Percentiles rank a stretch among this genome's conserved stretches.
These are phyloP conservation scores for Mycena vulgaris DNA, from an alignment of 768 basidiomycete species.

Conservation along the genomic window DNA sequence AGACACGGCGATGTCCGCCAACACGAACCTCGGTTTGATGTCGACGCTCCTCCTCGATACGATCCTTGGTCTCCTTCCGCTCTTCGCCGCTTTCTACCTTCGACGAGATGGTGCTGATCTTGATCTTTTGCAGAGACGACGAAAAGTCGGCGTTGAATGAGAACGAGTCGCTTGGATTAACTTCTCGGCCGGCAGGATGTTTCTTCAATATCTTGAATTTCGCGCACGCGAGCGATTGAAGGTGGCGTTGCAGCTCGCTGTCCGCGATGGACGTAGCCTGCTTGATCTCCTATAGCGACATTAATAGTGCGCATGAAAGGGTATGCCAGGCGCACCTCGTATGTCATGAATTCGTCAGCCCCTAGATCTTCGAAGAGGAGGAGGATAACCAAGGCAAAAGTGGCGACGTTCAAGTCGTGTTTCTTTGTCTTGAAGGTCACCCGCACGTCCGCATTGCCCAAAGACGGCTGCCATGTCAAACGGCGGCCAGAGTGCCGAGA, in stretches of 20 bases:
- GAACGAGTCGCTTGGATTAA: slow-evolving; percentile 83
- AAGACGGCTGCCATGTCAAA: slow-evolving; percentile 91
- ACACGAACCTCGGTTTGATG: slow-evolving; percentile 88
- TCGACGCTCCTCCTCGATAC: slow-evolving; percentile 92
- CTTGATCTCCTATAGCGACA: slow-evolving; percentile 82
- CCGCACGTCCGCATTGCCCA: slow-evolving; percentile 92
- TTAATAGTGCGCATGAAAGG: not conserved
- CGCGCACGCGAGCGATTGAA: slow-evolving; percentile 96
- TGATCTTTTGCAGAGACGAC: slow-evolving; percentile 89
- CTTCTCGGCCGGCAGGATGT: slow-evolving; percentile 89
- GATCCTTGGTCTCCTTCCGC: slow-evolving; percentile 89
- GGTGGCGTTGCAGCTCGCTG: slow-evolving; percentile 87
- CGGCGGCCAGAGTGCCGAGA: slow-evolving; percentile 91
- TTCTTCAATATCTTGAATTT: slow-evolving; percentile 95
- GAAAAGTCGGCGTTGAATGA: slow-evolving; percentile 91
- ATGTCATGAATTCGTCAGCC: slow-evolving; percentile 81
- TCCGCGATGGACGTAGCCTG: slow-evolving; percentile 82
- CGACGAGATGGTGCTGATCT: slow-evolving; percentile 90
- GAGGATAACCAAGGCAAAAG: slow-evolving; percentile 89
- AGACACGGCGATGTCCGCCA: not conserved
- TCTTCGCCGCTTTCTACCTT: slow-evolving; percentile 91
- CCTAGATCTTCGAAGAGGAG: slow-evolving; percentile 85
- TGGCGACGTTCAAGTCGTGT: slow-evolving; percentile 95
- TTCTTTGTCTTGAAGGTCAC: slow-evolving; percentile 83
- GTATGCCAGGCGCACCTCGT: slow-evolving; percentile 66